These are phyloP conservation scores for Colletotrichum sidae DNA, from an alignment of 2,329 filamentous ascomycete species.

Conservation along the genomic window DNA sequence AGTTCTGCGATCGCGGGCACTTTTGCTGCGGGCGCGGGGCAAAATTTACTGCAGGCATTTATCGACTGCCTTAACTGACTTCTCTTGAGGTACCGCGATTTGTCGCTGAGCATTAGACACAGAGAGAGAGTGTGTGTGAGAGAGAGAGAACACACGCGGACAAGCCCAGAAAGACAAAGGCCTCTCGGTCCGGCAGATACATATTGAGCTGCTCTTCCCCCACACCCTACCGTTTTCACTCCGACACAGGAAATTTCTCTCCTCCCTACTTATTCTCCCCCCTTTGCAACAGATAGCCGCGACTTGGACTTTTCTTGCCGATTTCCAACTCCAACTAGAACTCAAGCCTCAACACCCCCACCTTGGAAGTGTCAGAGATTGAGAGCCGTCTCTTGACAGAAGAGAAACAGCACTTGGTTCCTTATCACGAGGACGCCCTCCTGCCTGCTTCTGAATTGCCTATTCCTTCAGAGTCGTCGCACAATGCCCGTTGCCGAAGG, in stretches of 20 bases:
- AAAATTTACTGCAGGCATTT: too few species aligned
- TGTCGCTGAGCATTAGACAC: too few species aligned
- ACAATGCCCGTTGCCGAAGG: conserved; percentile 81
- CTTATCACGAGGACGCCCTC: conserved; percentile 8
- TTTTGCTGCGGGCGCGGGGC: conserved; percentile 27
- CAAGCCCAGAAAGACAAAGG: conserved; percentile 15
- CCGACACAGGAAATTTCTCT: conserved; percentile 31
- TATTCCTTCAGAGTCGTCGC: conserved; percentile 40
- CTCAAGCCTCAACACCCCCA: background rate
- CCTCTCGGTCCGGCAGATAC: conserved; percentile 38
- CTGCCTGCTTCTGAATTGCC: conserved; percentile 12
- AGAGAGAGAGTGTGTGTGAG: too few species aligned
- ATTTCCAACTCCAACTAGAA: conserved; percentile 4
- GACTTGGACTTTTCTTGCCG: conserved; percentile 11
- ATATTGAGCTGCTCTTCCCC: conserved; percentile 37
- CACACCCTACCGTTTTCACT: conserved; percentile 25
- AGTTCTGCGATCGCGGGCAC: conserved; percentile 5
- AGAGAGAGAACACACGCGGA: too few species aligned
- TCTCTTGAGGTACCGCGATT: too few species aligned
- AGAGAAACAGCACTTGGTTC: background rate
- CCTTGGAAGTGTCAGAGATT: background rate
- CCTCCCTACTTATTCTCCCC: conserved; percentile 25
- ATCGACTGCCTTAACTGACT: too few species aligned
- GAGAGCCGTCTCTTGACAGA: conserved; percentile 7
- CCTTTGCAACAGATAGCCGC: conserved; percentile 21